These are phyloP conservation scores for Peterozyma xylosa DNA, from an alignment of 805 yeast genomes.

Conservation along the genomic window DNA sequence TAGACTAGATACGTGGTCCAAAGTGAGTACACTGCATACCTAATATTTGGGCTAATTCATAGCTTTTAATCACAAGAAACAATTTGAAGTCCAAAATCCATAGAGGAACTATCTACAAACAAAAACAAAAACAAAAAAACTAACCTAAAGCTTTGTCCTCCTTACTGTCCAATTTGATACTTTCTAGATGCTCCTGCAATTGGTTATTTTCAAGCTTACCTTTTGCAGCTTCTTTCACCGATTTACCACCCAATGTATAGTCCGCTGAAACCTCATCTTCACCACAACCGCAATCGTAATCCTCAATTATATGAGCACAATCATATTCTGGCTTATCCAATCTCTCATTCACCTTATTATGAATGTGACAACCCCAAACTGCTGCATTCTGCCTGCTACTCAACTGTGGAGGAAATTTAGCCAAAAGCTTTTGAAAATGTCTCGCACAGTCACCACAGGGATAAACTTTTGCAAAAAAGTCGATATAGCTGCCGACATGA, in stretches of 20 bases:
- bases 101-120: no score
- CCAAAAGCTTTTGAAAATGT: slow-evolving; percentile 69
- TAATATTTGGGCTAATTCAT: no score
- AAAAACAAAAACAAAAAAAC: no score
- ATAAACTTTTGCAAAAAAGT: slow-evolving; percentile 81
- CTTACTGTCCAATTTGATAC: slow-evolving; percentile 37
- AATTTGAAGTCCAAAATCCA: no score
- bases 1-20: no score
- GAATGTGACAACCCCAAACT: slow-evolving; percentile 93
- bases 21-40: no score
- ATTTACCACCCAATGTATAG: slow-evolving; percentile 16
- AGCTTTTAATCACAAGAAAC: no score
- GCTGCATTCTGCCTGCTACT: slow-evolving; percentile 74
- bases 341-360: slow-evolving; percentile 75
- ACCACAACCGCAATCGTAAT: slow-evolving; percentile 96
- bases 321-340: slow-evolving; percentile 70
- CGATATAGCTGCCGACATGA: slow-evolving; percentile 57
- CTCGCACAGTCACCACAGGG: slow-evolving; percentile 98
- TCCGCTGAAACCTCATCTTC: slow-evolving; percentile 52
- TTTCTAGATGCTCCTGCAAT: slow-evolving; percentile 30
- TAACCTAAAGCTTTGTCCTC: slow-evolving; percentile 39
- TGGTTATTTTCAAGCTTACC: slow-evolving; percentile 13
- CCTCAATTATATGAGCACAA: slow-evolving; percentile 77
- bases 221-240: slow-evolving; percentile 6
- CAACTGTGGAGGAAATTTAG: slow-evolving; percentile 79